A percentile compares a stretch with the other conserved stretches of the same genome.
These are phyloP conservation scores for Saccharum officinarum DNA, from an alignment of 176 grass and related monocot species.

Conservation along the genomic window DNA sequence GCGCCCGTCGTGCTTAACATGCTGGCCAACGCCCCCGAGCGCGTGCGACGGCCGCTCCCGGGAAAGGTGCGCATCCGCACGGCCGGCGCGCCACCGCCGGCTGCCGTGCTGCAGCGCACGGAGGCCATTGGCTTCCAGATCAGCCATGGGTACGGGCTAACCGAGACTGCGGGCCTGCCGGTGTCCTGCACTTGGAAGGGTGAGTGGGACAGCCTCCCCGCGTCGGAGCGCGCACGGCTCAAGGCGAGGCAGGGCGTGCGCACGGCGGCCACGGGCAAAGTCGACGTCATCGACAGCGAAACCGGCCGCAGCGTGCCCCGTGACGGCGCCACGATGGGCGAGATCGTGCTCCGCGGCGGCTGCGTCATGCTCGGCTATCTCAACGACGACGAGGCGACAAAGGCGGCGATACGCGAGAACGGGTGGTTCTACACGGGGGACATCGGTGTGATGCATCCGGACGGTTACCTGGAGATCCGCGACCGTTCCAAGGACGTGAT, in stretches of 20 bases:
- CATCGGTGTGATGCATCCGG: conserved; percentile 73
- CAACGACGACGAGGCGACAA: conserved; percentile 42
- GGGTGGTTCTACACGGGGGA: conserved; percentile 95
- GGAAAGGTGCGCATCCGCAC: too few relatives aligned
- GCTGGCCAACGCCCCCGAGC: conserved; percentile 67
- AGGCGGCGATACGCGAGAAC: conserved; percentile 38
- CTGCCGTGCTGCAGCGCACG: too few relatives aligned
- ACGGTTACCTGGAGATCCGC: conserved; percentile 82
- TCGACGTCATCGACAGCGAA: conserved; percentile 49
- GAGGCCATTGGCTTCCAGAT: too few relatives aligned
- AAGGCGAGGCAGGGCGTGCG: conserved; percentile 82
- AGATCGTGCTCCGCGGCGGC: conserved; percentile 69
- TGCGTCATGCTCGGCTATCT: conserved; percentile 73
- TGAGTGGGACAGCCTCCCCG: not conserved
- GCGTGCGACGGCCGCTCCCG: too few relatives aligned
- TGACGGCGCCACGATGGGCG: conserved; percentile 61
- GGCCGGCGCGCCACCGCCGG: too few relatives aligned
- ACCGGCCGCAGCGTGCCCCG: conserved; percentile 54
- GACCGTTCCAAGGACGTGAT: conserved; percentile 96
- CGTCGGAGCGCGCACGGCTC: conserved; percentile 64
- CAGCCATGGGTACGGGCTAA: too few relatives aligned
- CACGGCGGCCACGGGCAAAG: conserved; percentile 35
- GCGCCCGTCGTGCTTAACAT: conserved; percentile 94
- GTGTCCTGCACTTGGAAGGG: too few relatives aligned
- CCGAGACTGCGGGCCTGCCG: too few relatives aligned